Base-by-base conservation (phyloP, 2,329 filamentous ascomycete species). In the Ophiocordyceps polyrhachis-furcata region DNA sequence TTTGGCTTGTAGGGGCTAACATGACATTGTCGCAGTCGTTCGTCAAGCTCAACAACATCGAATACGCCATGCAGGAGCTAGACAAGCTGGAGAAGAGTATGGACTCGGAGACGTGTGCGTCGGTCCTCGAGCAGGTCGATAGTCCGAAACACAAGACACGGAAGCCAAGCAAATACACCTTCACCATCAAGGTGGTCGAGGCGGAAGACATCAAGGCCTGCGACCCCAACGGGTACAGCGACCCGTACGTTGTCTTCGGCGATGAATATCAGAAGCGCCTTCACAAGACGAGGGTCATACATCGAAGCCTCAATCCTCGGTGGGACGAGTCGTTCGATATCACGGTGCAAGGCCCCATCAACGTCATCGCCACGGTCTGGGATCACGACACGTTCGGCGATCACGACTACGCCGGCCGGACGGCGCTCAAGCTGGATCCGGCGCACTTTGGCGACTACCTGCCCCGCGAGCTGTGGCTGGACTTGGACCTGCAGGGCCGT, bases 251-350 rank as follows among this genome's bases (percentile, higher is more conserved):
- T 28, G 89, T 98, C 15, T 76, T 98, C 50, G 85, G 89, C 42
- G 91, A 98, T 56, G 91, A 98, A 61, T 96, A 94, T 57, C 89
- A 96, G 61, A 96, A 96, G 64, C 83, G 91, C 29, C 74, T 98
- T 44, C 83, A 87, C 51, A 96, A 96, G 66, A 96, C 89, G 19
- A 79, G 89, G 50, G 86, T 94, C 50, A 81, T 98, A 43, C 87
- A 89, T 62, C 79, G 79, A 53, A 94, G 79, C 53, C 71, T 98
- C 41, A 96, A 93, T 58, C 91, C 91, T 25, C 80, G 89, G 19
- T 98, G 91, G 89, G 91, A 98, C 54, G 91, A 96, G 65, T 86
- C 87, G 1, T 83, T 96, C 43, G 91, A 98, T 57, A 93, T 98
- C 50, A 91, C 87, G 19, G 93, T 93, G 1, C 81, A 83, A 50